phyloP scores from a whole-genome alignment of 2,329 filamentous ascomycete species.

The Amesomyces nigricolor region DNA sequence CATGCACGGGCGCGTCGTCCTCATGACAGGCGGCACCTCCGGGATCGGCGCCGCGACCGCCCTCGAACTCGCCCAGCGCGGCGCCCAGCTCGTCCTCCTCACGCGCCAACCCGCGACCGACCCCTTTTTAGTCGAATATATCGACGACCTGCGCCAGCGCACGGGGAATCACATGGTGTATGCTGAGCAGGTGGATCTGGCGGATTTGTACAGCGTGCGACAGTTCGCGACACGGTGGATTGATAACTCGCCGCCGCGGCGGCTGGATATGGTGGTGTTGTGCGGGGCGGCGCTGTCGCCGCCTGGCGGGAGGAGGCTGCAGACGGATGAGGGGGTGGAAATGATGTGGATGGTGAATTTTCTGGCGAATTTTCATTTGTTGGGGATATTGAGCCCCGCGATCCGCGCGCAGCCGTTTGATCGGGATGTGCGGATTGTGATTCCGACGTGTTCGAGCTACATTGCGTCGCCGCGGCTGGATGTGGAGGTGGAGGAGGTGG shows the following conservation, averaged over 20 bases:
- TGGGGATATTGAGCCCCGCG: slow-evolving; percentile 86
- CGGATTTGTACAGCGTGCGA: slow-evolving; percentile 83
- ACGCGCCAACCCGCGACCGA: slow-evolving; percentile 77
- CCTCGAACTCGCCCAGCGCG: slow-evolving; percentile 67
- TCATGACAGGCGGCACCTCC: slow-evolving; percentile 92
- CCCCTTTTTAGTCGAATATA: slow-evolving; percentile 85
- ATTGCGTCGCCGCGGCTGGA: slow-evolving; percentile 66
- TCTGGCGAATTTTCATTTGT: slow-evolving; percentile 88
- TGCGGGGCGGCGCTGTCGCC: slow-evolving; percentile 76
- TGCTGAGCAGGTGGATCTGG: slow-evolving; percentile 87
- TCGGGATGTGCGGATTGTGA: slow-evolving; percentile 81
- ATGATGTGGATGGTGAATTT: slow-evolving; percentile 93
- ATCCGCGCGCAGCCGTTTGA: slow-evolving; percentile 88
- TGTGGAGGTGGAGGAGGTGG: slow-evolving; percentile 43
- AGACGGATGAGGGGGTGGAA: slow-evolving; percentile 76
- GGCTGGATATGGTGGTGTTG: slow-evolving; percentile 85
- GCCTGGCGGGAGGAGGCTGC: slow-evolving; percentile 51
- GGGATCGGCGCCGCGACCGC: slow-evolving; percentile 80
- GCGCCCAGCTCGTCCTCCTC: slow-evolving; percentile 85
- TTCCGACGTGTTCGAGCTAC: slow-evolving; percentile 84
- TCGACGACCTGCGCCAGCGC: slow-evolving; percentile 73
- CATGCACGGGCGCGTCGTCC: slow-evolving; percentile 89
- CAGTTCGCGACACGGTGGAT: slow-evolving; percentile 97
- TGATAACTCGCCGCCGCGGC: slow-evolving; percentile 82
- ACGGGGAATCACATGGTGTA: slow-evolving; percentile 86